Conservation (phyloP, 257 asterid species). For the Fraxinus pennsylvanica region DNA sequence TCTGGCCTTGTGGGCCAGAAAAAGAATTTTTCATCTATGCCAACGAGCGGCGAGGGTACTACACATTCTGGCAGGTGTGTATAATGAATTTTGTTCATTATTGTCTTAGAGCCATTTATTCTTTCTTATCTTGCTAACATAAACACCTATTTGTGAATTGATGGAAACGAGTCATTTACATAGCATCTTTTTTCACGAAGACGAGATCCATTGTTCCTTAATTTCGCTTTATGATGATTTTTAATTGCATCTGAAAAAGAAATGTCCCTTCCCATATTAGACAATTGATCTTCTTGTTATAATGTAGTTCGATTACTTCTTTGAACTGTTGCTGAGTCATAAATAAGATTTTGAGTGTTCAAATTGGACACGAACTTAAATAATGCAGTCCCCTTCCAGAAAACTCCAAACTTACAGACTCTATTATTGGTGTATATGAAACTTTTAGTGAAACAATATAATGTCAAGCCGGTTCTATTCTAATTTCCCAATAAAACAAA, state of each 20-base stretch:
- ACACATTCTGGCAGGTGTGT: conserved; percentile 94
- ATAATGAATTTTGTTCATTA: conserved; percentile 4
- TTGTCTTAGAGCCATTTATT: neutral
- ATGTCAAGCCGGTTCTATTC: conserved; percentile 12
- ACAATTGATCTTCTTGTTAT: neutral
- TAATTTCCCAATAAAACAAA: conserved; percentile 23
- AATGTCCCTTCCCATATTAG: neutral
- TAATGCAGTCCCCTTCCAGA: neutral
- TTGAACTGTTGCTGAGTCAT: neutral
- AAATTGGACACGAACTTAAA: neutral
- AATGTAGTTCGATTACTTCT: neutral
- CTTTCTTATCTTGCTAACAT: neutral
- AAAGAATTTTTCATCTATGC: conserved; percentile 92
- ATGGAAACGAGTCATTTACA: neutral
- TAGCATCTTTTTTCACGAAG: neutral
- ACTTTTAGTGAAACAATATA: conserved; percentile 3
- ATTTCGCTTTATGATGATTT: neutral
- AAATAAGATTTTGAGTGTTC: neutral
- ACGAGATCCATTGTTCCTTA: neutral
- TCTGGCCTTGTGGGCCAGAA: conserved; percentile 86
- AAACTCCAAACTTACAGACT: neutral
- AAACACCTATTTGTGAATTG: neutral
- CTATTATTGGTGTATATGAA: neutral
- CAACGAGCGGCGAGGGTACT: conserved; percentile 87
- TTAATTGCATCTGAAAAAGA: neutral